Evolutionary conservation across 768 basidiomycete species (phyloP), one percentile per base, ranked within the genome.

Genomic region (Suillus subaureus): DNA sequence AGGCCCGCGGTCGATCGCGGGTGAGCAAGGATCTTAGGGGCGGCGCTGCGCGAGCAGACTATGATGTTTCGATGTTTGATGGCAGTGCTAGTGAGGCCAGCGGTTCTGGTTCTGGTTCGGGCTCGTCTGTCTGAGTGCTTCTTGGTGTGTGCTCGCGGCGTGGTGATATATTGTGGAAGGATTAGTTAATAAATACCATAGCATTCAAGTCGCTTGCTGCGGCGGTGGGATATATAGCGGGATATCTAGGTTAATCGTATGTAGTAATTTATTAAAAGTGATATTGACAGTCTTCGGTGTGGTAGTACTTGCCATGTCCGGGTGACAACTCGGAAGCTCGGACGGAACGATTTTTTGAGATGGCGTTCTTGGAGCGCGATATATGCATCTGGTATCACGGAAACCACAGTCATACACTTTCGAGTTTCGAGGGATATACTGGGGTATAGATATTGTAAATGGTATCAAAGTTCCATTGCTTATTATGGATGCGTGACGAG

Each of bases 1-100:
- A 72, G 51, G 64, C 1, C 31, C 73, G 70, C 58, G 72, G 68
- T 51, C 76, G 72, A 37, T 78, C 67, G 64, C 76, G 78, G 39
- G 74, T 72, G 56, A 83, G 76, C 70, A 82, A 83, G 67, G 82
- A 83, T 62, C 70, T 78, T 18, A 69, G 79, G n/a, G 72, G 77
- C 31, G 76, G 75, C 39, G 71, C 75, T 18, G 74, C 77, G 18
- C 64, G 68, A 42, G 9, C 61, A 21, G 66, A 68, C 1, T 73
- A 76, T n/a, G 70, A 68, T 28, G 61, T 70, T 4, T 62, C 68
- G 26, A 61, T 63, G 42, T 40, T 63, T 31, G 66, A 63, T 23
- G 39, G 13, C 39, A 40, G 39, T 40, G 63, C 49, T 18, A 61
- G 65, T 43, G 67, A 64, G 23, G 65, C 40, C 37, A 58, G 65